Base-by-base conservation (phyloP, 331 rosid genomes). In the Telfairia occidentalis region DNA sequence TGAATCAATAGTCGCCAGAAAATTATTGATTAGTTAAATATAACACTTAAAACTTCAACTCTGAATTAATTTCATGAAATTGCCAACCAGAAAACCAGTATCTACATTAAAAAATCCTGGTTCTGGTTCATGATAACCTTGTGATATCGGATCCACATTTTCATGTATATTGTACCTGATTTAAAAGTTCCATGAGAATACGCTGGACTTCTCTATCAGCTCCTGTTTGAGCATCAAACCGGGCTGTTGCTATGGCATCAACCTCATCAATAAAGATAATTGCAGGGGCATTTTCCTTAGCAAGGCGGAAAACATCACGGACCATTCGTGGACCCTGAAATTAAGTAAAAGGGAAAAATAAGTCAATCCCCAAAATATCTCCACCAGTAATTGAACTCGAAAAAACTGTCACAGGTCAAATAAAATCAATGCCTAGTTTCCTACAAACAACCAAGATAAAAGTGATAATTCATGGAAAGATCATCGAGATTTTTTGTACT, bases 131-230 rank as follows among this genome's bases (percentile, higher is more conserved):
- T 61, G 28, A 67, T 42, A 42, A 26, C 73, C 73, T 67, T 23
- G 73, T 67, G 73, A 42, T 23, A 23, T 23, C 2, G 7, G 21
- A 13, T 66, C 52, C 11, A 42, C 18, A 30, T 59, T 70, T 5
- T 9, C 61, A 11, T 34, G 23, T 7, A 21, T 13, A 23, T 18
- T 63, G 60, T 81, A 95, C 99, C 96, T 95, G 99, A 85, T 95
- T 95, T 73, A 95, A 83, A 76, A 95, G 97, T 78, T 95, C 99
- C 99, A 95, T 95, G 30, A 95, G 99, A 54, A 95, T 95, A 75
- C 99, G 97, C 81, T 95, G 99, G 79, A 95, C 99, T 92, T 95
- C 99, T 89, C 97, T 87, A 42, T 95, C 99, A 72, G 97, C 99
- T 60, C 97, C 99, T 76, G 99, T 95, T 87, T 95, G 99, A 57